These are phyloP conservation scores for Leccinum proximum DNA, from an alignment of 1,284 basidiomycete species.

Conservation along the genomic window DNA sequence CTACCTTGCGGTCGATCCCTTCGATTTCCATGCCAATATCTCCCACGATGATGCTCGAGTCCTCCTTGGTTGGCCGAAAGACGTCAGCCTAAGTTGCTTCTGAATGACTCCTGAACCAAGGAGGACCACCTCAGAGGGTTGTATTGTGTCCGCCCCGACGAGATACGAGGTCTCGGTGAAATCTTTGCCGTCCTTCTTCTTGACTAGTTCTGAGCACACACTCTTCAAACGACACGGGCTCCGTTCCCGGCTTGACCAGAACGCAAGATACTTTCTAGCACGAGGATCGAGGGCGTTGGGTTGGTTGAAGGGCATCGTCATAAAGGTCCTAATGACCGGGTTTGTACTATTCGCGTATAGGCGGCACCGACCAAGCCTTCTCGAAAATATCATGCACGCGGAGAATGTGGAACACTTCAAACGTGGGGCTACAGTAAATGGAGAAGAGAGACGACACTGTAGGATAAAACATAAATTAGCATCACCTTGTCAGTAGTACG, in stretches of 20 bases:
- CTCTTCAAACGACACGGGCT: constrained; percentile 27
- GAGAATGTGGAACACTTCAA: constrained; percentile 30
- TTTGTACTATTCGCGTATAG: constrained; percentile 17
- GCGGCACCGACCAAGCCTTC: neutral
- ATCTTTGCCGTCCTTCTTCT: constrained; percentile 14
- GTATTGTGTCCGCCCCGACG: neutral
- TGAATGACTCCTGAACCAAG: constrained; percentile 29
- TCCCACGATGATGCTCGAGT: constrained; percentile 36
- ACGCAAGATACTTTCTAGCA: constrained; percentile 30
- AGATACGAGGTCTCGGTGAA: constrained; percentile 12
- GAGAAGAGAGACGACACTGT: no score
- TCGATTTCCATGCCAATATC: constrained; percentile 33
- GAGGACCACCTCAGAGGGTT: neutral
- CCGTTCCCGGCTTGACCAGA: constrained; percentile 30
- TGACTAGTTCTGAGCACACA: constrained; percentile 23
- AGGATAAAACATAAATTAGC: neutral
- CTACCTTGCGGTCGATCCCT: constrained; percentile 33
- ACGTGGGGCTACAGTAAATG: constrained; percentile 23
- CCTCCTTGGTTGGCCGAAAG: constrained; percentile 44
- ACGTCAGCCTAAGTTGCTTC: constrained; percentile 38
- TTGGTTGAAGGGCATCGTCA: constrained; percentile 5
- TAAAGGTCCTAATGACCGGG: constrained; percentile 8
- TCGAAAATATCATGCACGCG: constrained; percentile 7
- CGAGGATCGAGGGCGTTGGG: constrained; percentile 28
- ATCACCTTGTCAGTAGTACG: neutral